Evolutionary conservation across 495 filamentous ascomycete species (phyloP), one percentile per base, ranked within the genome.

Genomic region (Clavariopsis aquatica): DNA sequence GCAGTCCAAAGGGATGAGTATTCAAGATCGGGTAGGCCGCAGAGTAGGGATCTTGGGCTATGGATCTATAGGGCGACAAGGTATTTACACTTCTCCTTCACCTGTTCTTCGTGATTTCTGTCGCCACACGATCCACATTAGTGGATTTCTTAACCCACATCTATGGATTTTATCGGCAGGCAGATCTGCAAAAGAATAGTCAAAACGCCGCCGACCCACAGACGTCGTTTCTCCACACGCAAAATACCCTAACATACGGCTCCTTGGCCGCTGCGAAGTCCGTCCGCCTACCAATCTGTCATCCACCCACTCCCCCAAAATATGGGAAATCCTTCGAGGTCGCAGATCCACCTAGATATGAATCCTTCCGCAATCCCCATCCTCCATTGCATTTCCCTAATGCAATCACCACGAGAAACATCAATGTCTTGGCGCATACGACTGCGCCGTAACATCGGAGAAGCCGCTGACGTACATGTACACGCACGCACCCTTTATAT

Each of bases 31-130:
- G 19, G 83, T 81, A 0, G 81, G 81, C 2, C 79, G 82, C 63
- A 78, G 78, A 8, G 81, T 90, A 24, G 90, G 91, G 10, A 89
- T 95, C 38, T 79, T 96, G 4, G 92, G 92, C 5, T 95, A 95
- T 73, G 90, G 92, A 26, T 86, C 85, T 68, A 96, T 96, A 61
- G 91, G 91, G 1, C 79, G 90, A 22, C 90, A 93, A 60, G 69
- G 71, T 71, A 34, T 43, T 29, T 22, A 19, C 45, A 20, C 3
- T 12, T 49, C 12, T 26, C 56, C 49, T 47, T 36, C 20, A 20
- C 15, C 13, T 57, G 2, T 34, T n/a, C 8, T 27, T 56, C 36
- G 13, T 31, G 8, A 43, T 15, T 3, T 51, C 19, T 10, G 19
- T 24, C 19, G 8, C 47, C 7, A 22, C 47, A 23, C 5, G 19